Base-by-base conservation (phyloP, 1,284 basidiomycete species). In the Erythrobasidium hasegawianum region DNA sequence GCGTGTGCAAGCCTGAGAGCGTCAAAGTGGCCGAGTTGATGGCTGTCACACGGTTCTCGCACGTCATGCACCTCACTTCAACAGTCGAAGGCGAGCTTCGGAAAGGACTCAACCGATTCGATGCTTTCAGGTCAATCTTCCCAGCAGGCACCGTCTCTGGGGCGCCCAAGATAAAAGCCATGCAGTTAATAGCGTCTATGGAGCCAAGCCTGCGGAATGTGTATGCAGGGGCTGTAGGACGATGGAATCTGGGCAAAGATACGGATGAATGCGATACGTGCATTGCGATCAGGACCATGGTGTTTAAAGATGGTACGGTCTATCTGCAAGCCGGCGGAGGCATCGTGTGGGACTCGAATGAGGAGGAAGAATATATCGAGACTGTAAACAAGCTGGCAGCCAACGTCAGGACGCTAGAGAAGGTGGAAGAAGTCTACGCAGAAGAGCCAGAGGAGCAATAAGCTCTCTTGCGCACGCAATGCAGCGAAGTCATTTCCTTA, bases 141-240 rank as follows among this genome's bases (percentile, higher is more conserved):
- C 96, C 96, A 0, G 95, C 96, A 4, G 96, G 96, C 0, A 99
- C 96, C 1, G 95, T 99, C n/a, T 96, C 92, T 0, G 96, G 96
- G 14, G 96, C 96, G 27, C 96, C 96, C 1, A 99, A 99, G 80
- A 93, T 99, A 78, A 95, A 96, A 76, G 96, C 96, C 0, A 92
- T 99, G 72, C 92, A 98, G 77, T 86, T 99, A 39, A 82, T 99
- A 43, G 87, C 86, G 13, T 86, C 86, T 18, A 80, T 97, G 52
- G 96, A 98, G 77, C 82, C 87, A 75, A 92, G 97, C 77, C 85
- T 87, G 55, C 83, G 96, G 39, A 95, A 95, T 24, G 88, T 97
- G 7, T 99, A 99, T 74, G 96, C 94, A 5, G 96, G 96, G 43
- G 96, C 93, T 0, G 93, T 98, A 16, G 96, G 96, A 14, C 86